phyloP scores from a whole-genome alignment of 2,329 filamentous ascomycete species.

The Hypoxylon sp. region DNA sequence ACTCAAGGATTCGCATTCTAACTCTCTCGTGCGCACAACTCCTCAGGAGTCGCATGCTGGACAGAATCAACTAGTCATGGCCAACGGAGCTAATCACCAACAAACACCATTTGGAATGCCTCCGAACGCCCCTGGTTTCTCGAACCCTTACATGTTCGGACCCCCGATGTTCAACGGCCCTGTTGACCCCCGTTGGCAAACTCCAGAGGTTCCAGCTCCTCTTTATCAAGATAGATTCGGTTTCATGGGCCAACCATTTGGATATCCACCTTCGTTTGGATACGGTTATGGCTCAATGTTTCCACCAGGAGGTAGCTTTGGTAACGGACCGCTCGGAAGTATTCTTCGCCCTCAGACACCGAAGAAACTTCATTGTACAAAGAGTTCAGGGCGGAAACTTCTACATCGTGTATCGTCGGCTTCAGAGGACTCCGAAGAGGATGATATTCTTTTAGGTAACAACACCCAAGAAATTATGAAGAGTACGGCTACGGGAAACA shows the following conservation, averaged over 20 bases:
- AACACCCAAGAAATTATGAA: conserved; percentile 18
- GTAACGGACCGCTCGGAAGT: conserved; percentile 19
- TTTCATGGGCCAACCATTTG: conserved; percentile 41
- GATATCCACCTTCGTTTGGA: conserved; percentile 28
- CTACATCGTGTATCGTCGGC: conserved; percentile 17
- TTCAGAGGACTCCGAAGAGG: conserved; percentile 46
- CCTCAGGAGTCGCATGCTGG: conserved; percentile 9
- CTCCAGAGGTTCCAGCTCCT: conserved; percentile 46
- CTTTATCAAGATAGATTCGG: conserved; percentile 54
- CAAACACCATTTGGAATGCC: conserved; percentile 45
- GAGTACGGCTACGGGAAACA: background rate
- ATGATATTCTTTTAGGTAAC: conserved; percentile 48
- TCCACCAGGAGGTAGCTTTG: conserved; percentile 19
- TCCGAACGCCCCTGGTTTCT: conserved; percentile 39
- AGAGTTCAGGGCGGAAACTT: conserved; percentile 34
- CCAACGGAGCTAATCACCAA: conserved; percentile 30
- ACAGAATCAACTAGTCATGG: conserved; percentile 6
- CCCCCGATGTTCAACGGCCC: conserved; percentile 34
- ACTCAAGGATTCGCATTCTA: conserved; percentile 39
- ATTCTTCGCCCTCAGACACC: conserved; percentile 20
- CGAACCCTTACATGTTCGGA: conserved; percentile 45
- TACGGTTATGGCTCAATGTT: conserved; percentile 37
- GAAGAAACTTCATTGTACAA: conserved; percentile 41
- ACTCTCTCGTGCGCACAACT: conserved; percentile 32
- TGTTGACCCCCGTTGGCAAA: conserved; percentile 54